Evolutionary conservation across 169 alveolate genomes (phyloP).

Genomic region (Amoebophrya sp.): DNA sequence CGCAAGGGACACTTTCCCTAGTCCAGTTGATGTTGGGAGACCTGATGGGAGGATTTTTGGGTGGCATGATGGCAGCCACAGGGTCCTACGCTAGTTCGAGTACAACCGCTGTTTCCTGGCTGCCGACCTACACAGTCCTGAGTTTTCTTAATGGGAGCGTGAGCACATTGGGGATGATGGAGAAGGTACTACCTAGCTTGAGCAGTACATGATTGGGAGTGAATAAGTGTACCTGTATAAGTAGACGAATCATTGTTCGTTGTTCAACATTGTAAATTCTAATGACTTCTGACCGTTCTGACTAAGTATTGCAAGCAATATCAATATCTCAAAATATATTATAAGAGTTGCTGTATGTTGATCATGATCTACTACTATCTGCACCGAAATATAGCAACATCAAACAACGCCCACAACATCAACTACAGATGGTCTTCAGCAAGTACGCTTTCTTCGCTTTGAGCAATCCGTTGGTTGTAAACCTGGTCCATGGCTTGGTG

Average conservation of each 20-base stretch:
- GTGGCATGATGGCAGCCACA: not conserved
- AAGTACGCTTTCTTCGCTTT: not conserved
- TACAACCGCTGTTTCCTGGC: not conserved
- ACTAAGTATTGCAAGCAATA: not conserved
- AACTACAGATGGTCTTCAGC: not conserved
- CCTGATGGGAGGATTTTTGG: conserved; percentile 13
- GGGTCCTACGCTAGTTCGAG: not conserved
- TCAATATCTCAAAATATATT: not conserved
- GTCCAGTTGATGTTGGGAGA: not conserved
- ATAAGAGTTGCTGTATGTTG: not conserved
- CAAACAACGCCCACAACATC: not conserved
- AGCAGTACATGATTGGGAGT: not conserved
- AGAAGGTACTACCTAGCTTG: not conserved
- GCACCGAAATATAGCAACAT: not conserved
- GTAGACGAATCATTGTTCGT: not conserved
- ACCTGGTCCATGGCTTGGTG: conserved; percentile 1
- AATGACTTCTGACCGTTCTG: not conserved
- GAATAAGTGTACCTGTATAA: not conserved
- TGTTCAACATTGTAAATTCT: not conserved
- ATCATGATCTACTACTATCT: not conserved
- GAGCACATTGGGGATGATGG: not conserved
- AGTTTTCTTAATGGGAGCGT: not conserved
- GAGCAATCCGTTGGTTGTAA: not conserved
- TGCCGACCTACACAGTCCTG: conserved; percentile 15
- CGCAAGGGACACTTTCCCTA: not conserved